A percentile compares a stretch with the other conserved stretches of the same genome.
Evolutionary conservation across 73 alveolate species (phyloP).

Genomic region (Paramecium caudatum): DNA sequence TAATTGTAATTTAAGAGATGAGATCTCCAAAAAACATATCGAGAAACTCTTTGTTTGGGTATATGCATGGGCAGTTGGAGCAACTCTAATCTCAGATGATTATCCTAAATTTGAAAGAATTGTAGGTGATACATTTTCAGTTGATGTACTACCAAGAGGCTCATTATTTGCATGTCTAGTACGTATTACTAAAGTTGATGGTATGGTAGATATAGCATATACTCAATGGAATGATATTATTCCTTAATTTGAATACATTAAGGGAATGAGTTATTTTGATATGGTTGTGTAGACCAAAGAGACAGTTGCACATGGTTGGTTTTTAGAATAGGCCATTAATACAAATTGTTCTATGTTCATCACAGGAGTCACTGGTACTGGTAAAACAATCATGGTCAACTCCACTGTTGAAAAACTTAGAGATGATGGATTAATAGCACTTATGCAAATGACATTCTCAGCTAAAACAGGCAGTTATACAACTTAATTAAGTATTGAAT

Average conservation of each 20-base stretch:
- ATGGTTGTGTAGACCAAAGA: slow-evolving; percentile 96
- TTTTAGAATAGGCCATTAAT: slow-evolving; percentile 88
- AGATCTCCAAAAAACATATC: slow-evolving; percentile 79
- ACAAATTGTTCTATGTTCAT: slow-evolving; percentile 90
- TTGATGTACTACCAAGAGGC: slow-evolving; percentile 82
- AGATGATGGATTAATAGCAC: slow-evolving; percentile 88
- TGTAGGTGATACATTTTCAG: slow-evolving; percentile 74
- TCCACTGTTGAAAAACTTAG: slow-evolving; percentile 82
- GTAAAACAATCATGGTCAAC: slow-evolving; percentile 93
- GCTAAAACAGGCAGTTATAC: slow-evolving; percentile 94
- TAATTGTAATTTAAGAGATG: slow-evolving; percentile 77
- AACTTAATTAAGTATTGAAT: slow-evolving; percentile 93
- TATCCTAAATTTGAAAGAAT: slow-evolving; percentile 79
- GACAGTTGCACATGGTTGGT: slow-evolving; percentile 93
- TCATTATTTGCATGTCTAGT: slow-evolving; percentile 83
- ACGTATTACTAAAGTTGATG: slow-evolving; percentile 40
- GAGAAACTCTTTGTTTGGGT: slow-evolving; percentile 82
- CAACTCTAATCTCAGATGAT: slow-evolving; percentile 78
- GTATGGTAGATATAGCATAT: slow-evolving; percentile 74
- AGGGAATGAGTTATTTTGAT: slow-evolving; percentile 83
- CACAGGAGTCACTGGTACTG: slow-evolving; percentile 95
- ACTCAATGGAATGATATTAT: slow-evolving; percentile 81
- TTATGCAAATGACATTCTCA: slow-evolving; percentile 90
- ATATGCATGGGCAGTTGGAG: slow-evolving; percentile 88
- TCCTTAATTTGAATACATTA: slow-evolving; percentile 81